Base-by-base conservation (phyloP, 257 asterid species). In the Mitragyna speciosa region DNA sequence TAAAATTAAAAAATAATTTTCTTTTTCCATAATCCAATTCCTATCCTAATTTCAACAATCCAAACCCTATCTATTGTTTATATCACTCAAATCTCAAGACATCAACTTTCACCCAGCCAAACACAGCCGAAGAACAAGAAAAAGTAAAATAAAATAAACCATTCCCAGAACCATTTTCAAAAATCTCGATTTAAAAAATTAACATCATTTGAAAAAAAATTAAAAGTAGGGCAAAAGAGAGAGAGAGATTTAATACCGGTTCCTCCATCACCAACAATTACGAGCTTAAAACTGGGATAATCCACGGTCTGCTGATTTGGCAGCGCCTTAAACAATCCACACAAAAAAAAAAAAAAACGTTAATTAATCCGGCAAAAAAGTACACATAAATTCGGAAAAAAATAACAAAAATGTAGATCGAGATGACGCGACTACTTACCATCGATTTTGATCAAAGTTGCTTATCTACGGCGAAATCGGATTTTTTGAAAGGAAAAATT, bases 211-310 rank as follows among this genome's bases (percentile, higher is more conserved):
- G 20, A 17, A 0, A 1, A 54, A 54, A 1, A 54, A 19, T 16
- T 19, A 52, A 52, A 14, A 17, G 17, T 52, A 16, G n/a, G 63
- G 26, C 0, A 54, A 54, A 54, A 19, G n/a, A n/a, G n/a, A 12
- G 20, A 14, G 5, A 54, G 22, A 51, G 15, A 14, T 54, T 54
- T 54, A 47, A 7, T 86, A 91, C 94, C 96, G 51, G 97, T 92
- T 75, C 97, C 94, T 19, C 94, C 94, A 85, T 92, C 97, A 12
- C 94, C 94, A 64, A 92, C 97, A 77, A 92, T 88, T 1, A 92
- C 97, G 74, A 92, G 97, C 92, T 92, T 92, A 86, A 92, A 92
- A 86, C 91, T 92, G 2, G 97, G 97, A 79, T 90, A 92, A 73
- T 90, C 93, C 59, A 90, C 94, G 51, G 97, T 92, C 82, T 89